Conservation (phyloP, 1,139 yeast genomes). For the Saccharomyces hybrid region DNA sequence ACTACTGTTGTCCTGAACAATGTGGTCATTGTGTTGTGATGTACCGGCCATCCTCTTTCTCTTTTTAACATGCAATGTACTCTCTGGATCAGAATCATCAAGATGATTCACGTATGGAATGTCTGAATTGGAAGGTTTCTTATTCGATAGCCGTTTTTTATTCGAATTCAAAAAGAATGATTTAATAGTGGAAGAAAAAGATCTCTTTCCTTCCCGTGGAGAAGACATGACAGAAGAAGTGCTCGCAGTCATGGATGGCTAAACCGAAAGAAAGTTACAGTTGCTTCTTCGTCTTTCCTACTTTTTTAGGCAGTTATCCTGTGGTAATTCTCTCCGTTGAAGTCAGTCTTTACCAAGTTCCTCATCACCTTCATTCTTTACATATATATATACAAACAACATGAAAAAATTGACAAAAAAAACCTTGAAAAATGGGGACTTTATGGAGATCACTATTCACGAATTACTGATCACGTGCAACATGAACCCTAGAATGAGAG, state of each 20-base stretch:
- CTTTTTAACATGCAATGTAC: neutral
- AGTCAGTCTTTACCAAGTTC: neutral
- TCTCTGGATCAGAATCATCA: neutral
- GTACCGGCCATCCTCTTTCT: conserved; percentile 2
- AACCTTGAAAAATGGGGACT: neutral
- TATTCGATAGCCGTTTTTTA: conserved; percentile 3
- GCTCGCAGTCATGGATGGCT: neutral
- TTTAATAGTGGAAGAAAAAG: conserved; percentile 24
- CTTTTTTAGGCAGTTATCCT: neutral
- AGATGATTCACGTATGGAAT: neutral
- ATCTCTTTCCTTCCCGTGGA: conserved; percentile 11
- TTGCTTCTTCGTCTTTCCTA: neutral
- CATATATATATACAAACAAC: neutral
- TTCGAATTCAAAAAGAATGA: conserved; percentile 15
- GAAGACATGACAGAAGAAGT: neutral
- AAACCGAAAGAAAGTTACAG: neutral
- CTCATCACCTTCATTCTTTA: neutral
- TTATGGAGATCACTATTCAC: neutral
- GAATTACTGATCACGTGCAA: neutral
- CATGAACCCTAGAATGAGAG: neutral
- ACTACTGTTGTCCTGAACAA: neutral
- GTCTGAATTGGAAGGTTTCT: neutral
- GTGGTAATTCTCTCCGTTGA: neutral
- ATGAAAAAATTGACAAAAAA: neutral
- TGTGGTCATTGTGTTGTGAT: neutral